These are phyloP conservation scores for Periconia digitata DNA, from an alignment of 2,329 filamentous ascomycete species.

Conservation along the genomic window DNA sequence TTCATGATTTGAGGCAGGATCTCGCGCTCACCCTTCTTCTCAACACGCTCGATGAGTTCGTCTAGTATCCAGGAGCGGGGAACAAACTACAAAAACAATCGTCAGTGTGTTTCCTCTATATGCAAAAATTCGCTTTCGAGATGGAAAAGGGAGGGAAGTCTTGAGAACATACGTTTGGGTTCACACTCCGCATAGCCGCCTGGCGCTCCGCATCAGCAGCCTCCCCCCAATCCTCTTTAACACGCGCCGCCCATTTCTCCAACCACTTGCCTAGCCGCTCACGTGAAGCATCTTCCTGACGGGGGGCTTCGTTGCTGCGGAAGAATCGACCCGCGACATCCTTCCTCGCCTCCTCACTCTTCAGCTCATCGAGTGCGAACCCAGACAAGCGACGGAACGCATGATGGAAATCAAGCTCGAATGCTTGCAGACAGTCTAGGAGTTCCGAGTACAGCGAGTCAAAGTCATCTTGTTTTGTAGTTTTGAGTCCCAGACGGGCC, in stretches of 20 bases:
- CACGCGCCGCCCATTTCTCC: slow-evolving; percentile 70
- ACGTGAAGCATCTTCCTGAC: slow-evolving; percentile 63
- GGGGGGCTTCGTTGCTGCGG: slow-evolving; percentile 64
- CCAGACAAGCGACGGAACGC: slow-evolving; percentile 81
- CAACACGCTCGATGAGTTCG: slow-evolving; percentile 86
- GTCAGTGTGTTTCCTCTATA: not conserved
- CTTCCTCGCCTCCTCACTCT: slow-evolving; percentile 64
- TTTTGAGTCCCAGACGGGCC: slow-evolving; percentile 73
- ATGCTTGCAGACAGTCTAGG: slow-evolving; percentile 76
- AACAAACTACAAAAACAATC: slow-evolving; percentile 62
- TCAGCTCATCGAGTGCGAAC: slow-evolving; percentile 64
- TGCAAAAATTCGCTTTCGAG: not conserved
- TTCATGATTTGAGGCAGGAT: slow-evolving; percentile 78
- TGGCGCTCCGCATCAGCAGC: slow-evolving; percentile 63
- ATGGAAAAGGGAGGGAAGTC: not conserved
- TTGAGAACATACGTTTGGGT: slow-evolving; percentile 69
- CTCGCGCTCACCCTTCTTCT: slow-evolving; percentile 78
- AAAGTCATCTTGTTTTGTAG: slow-evolving; percentile 72
- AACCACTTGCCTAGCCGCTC: slow-evolving; percentile 77
- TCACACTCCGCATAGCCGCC: slow-evolving; percentile 77
- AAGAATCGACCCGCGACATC: slow-evolving; percentile 76
- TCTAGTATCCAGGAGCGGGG: slow-evolving; percentile 91
- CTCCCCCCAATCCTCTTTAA: slow-evolving; percentile 75
- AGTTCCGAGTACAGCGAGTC: slow-evolving; percentile 77
- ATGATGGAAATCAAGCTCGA: slow-evolving; percentile 91